Evolutionary conservation across 257 asterid genomes (phyloP), one percentile per base, ranked within the genome.

Genomic region (Prunella vulgaris): DNA sequence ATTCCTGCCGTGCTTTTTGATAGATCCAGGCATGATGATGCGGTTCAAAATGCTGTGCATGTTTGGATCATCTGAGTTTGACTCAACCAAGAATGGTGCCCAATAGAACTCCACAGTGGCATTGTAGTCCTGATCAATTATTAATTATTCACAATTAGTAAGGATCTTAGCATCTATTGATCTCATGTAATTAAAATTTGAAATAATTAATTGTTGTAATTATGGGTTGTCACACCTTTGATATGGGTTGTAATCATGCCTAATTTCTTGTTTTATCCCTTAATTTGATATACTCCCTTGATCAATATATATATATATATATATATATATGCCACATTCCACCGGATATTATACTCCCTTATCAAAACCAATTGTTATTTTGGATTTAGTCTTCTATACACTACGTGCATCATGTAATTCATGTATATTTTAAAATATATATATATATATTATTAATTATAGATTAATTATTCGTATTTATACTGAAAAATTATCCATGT

Each of bases 41-140:
- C 96, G 79, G 77, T 84, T 80, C 85, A 86, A 74, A 35, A 89
- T 83, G 78, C 93, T 89, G 37, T 89, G 96, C 78, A 72, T 77
- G 1, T 38, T 77, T 10, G 81, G 60, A 78, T 84, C 65, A 81
- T 90, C 74, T 61, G 96, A 90, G 17, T 90, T 90, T 8, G 96
- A 90, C 48, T 90, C 96, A 32, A 90, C 90, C 73, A 90, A 60
- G 64, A 89, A 89, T 60, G 96, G 96, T 0, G 96, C 90, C 96
- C 96, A 89, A 51, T 89, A 89, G 38, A 87, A 90, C 71, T 90
- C 96, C 9, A 90, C 86, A 0, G 96, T 90, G 0, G 95, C 93
- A 68, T 90, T 90, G 49, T 87, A 90, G 62, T 90, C 93, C 96
- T 89, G 15, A 7, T n/a, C 65, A 9, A 20, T 3, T 3, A 28